phyloP scores from a whole-genome alignment of 805 yeast species.

The Candida sithepensis region DNA sequence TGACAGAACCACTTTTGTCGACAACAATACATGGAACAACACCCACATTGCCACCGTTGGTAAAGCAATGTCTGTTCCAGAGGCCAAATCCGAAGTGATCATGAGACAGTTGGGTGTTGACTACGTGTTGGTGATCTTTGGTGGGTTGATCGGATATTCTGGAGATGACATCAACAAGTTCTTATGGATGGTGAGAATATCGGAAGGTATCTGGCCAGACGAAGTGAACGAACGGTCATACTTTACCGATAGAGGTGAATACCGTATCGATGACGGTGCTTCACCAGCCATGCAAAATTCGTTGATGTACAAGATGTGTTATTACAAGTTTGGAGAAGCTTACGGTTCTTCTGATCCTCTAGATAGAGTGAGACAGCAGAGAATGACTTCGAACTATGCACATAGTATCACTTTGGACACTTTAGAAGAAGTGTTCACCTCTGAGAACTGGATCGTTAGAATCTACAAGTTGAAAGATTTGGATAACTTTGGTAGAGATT shows the following conservation, averaged over 20 bases:
- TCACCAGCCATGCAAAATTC: constrained; percentile 83
- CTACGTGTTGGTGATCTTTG: constrained; percentile 88
- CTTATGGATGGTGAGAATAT: constrained; percentile 97
- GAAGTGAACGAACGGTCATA: constrained; percentile 82
- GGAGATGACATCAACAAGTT: constrained; percentile 97
- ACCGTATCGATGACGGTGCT: constrained; percentile 79
- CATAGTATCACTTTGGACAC: constrained; percentile 58
- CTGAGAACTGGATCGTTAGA: constrained; percentile 96
- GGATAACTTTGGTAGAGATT: constrained; percentile 82
- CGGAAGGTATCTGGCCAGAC: constrained; percentile 99
- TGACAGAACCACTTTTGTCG: constrained; percentile 96
- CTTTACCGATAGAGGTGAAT: constrained; percentile 85
- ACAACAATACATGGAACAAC: constrained; percentile 98
- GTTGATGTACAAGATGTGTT: constrained; percentile 92
- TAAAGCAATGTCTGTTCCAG: constrained; percentile 90
- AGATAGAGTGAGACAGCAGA: constrained; percentile 89
- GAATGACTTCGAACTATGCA: constrained; percentile 29
- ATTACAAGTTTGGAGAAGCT: constrained; percentile 76
- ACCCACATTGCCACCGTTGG: constrained; percentile 99
- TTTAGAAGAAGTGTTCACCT: constrained; percentile 90
- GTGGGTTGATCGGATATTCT: constrained; percentile 88
- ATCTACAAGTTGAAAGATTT: constrained; percentile 86
- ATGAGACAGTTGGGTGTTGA: constrained; percentile 91
- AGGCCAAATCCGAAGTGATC: constrained; percentile 84
- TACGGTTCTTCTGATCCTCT: constrained; percentile 57